These are phyloP conservation scores for Ophiostoma sp. DNA, from an alignment of 2,329 filamentous ascomycete genomes.

Conservation along the genomic window DNA sequence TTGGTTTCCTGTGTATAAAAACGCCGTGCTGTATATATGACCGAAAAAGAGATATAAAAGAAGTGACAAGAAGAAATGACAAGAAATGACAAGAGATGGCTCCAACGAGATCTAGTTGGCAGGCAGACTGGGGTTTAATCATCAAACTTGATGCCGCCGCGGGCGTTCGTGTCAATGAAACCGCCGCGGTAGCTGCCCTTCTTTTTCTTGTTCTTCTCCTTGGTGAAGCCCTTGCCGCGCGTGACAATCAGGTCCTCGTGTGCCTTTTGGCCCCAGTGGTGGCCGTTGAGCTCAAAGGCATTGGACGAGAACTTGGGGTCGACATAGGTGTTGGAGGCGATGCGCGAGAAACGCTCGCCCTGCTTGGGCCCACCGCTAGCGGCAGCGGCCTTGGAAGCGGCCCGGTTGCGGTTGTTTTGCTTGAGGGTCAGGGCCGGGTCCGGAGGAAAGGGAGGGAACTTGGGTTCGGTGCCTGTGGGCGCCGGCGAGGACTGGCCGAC, in stretches of 20 bases:
- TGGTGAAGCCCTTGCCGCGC: constrained; percentile 95
- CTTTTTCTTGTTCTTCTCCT: constrained; percentile 99
- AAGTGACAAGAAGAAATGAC: background rate
- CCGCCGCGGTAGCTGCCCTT: constrained; percentile 88
- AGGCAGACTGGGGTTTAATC: constrained; percentile 18
- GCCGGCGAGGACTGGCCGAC: constrained; percentile 56
- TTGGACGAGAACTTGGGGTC: constrained; percentile 74
- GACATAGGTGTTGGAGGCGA: constrained; percentile 66
- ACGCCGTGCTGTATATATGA: constrained; percentile 25
- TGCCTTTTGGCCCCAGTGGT: constrained; percentile 89
- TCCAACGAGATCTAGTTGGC: background rate
- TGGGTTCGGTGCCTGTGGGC: constrained; percentile 36
- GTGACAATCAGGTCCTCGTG: constrained; percentile 87
- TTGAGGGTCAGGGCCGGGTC: constrained; percentile 40
- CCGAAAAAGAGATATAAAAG: background rate
- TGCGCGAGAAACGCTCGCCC: constrained; percentile 75
- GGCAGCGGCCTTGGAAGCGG: constrained; percentile 31
- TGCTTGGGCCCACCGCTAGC: constrained; percentile 45
- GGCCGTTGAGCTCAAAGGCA: constrained; percentile 60
- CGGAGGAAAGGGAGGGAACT: constrained; percentile 55
- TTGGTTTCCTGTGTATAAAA: constrained; percentile 12
- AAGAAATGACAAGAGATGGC: background rate
- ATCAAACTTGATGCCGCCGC: constrained; percentile 92
- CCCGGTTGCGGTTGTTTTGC: constrained; percentile 41
- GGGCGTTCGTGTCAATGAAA: constrained; percentile 75